phyloP scores from a whole-genome alignment of 1,139 yeast species.

The Magnusiomyces fungicola region DNA sequence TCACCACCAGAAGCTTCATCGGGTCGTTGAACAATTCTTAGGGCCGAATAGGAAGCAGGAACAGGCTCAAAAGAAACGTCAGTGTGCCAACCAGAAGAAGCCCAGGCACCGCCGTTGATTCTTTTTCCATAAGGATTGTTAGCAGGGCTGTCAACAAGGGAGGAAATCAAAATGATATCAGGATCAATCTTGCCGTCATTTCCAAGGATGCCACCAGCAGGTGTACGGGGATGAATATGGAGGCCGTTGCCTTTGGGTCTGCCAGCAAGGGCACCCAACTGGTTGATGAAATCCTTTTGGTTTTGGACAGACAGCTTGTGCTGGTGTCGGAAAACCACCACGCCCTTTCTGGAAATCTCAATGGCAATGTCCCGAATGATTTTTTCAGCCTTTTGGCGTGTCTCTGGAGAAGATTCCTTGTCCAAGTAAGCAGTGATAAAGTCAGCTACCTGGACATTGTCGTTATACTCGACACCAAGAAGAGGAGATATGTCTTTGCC shows the following conservation, averaged over 20 bases:
- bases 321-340: slow-evolving; percentile 60
- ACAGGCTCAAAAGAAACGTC: slow-evolving; percentile 43
- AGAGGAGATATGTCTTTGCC: slow-evolving; percentile 5
- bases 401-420: not conserved
- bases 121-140: slow-evolving; percentile 13
- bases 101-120: not conserved
- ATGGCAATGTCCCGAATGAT: slow-evolving; percentile 50
- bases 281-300: slow-evolving; percentile 46
- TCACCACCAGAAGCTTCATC: slow-evolving; percentile 38
- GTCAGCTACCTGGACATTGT: slow-evolving; percentile 9
- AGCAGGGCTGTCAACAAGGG: slow-evolving; percentile 20
- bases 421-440: not conserved
- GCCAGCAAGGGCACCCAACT: slow-evolving; percentile 57
- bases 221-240: slow-evolving; percentile 35
- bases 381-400: slow-evolving; percentile 37
- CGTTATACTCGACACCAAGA: slow-evolving; percentile 7
- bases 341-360: slow-evolving; percentile 58
- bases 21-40: slow-evolving; percentile 40
- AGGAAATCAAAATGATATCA: slow-evolving; percentile 19
- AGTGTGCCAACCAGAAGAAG: slow-evolving; percentile 36
- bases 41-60: slow-evolving; percentile 41
- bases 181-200: slow-evolving; percentile 20
- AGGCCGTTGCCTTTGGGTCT: slow-evolving; percentile 66
- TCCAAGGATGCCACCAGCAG: slow-evolving; percentile 27
- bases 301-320: slow-evolving; percentile 45